These are phyloP conservation scores for Tetragonia tetragonoides DNA, from an alignment of 148 eudicot genomes.

Conservation along the genomic window DNA sequence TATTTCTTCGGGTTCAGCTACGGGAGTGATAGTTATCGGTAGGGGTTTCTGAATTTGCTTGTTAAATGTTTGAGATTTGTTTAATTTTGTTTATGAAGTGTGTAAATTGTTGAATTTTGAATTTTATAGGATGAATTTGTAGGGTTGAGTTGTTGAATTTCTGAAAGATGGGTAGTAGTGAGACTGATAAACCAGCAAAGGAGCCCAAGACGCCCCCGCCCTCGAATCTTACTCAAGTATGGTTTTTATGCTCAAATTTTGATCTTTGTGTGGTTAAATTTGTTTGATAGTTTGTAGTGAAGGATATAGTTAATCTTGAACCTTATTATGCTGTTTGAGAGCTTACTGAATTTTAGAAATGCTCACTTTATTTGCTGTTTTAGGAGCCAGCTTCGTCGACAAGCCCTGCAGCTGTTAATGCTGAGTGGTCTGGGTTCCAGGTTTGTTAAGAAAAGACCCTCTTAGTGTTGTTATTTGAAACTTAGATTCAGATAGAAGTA, in stretches of 20 bases:
- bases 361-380: constrained; percentile 17
- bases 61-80: background rate
- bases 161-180: constrained; percentile 76
- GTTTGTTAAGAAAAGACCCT: constrained; percentile 34
- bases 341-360: constrained; percentile 13
- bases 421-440: constrained; percentile 98
- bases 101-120: constrained; percentile 17
- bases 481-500: background rate
- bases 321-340: background rate
- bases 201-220: constrained; percentile 70
- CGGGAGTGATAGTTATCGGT: background rate
- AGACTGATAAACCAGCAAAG: constrained; percentile 74
- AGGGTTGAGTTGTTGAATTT: constrained; percentile 10
- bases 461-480: background rate
- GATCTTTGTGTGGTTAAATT: background rate
- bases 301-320: constrained; percentile 10
- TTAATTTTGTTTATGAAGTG: background rate
- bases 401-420: constrained; percentile 57
- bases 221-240: constrained; percentile 17
- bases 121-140: constrained; percentile 27
- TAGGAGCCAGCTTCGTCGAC: constrained; percentile 73
- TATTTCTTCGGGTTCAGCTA: background rate
- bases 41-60: background rate
- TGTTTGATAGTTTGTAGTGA: background rate
- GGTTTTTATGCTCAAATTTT: constrained; percentile 12